phyloP scores from a whole-genome alignment of 805 yeast species.

The Scheffersomyces stipitis region DNA sequence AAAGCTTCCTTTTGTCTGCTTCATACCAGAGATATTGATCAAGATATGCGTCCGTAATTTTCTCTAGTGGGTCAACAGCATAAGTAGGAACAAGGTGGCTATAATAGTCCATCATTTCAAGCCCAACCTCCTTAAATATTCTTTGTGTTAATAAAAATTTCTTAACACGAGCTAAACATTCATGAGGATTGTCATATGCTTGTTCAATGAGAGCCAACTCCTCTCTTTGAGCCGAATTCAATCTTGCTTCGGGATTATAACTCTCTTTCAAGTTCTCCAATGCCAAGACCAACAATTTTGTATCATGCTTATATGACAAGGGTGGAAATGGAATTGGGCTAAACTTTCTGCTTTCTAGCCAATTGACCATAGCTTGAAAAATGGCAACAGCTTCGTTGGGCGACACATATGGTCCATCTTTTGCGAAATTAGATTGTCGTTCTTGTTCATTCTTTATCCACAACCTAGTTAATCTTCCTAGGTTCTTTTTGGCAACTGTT shows the following conservation, averaged over 20 bases:
- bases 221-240: slow-evolving; percentile 86
- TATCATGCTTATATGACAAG: slow-evolving; percentile 85
- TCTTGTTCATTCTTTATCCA: slow-evolving; percentile 94
- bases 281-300: slow-evolving; percentile 85
- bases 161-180: slow-evolving; percentile 81
- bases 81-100: slow-evolving; percentile 83
- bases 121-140: slow-evolving; percentile 82
- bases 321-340: slow-evolving; percentile 94
- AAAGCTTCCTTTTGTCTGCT: slow-evolving; percentile 79
- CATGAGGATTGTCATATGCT: slow-evolving; percentile 97
- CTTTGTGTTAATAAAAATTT: slow-evolving; percentile 81
- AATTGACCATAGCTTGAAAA: slow-evolving; percentile 83
- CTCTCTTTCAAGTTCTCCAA: slow-evolving; percentile 83
- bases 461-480: slow-evolving; percentile 86
- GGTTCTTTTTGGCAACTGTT: slow-evolving; percentile 87
- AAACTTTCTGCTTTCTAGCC: slow-evolving; percentile 84
- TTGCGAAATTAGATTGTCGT: slow-evolving; percentile 73
- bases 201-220: slow-evolving; percentile 92
- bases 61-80: slow-evolving; percentile 86
- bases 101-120: slow-evolving; percentile 91
- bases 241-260: slow-evolving; percentile 62
- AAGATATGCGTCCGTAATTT: slow-evolving; percentile 91
- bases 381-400: slow-evolving; percentile 88
- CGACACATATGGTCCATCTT: slow-evolving; percentile 82
- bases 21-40: slow-evolving; percentile 98